These are phyloP conservation scores for Pseudozyma sp. DNA, from an alignment of 1,284 basidiomycete genomes.

Conservation along the genomic window DNA sequence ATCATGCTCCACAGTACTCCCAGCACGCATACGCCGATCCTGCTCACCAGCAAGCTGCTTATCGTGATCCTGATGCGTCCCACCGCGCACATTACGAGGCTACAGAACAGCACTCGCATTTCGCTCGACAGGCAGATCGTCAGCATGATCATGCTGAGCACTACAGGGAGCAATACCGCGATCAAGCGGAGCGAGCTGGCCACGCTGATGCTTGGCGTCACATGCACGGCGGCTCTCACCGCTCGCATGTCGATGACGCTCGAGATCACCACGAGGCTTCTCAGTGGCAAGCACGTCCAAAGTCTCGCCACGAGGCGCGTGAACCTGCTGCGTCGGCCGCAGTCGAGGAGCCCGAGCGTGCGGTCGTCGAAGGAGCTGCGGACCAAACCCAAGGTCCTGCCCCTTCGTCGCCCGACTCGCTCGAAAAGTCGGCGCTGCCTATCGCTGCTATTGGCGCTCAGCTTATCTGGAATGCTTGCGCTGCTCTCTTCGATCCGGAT, in stretches of 20 bases:
- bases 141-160: slow-evolving; percentile 12
- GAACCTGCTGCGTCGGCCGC: neutral
- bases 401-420: slow-evolving; percentile 56
- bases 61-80: slow-evolving; percentile 6
- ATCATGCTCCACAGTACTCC: slow-evolving; percentile 12
- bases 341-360: slow-evolving; percentile 1
- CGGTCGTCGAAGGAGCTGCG: slow-evolving; percentile 6
- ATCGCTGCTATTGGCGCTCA: slow-evolving; percentile 64
- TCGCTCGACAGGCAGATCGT: slow-evolving; percentile 10
- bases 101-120: slow-evolving; percentile 8
- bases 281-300: slow-evolving; percentile 20
- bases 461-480: slow-evolving; percentile 62
- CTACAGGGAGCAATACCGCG: slow-evolving; percentile 9
- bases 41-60: slow-evolving; percentile 4
- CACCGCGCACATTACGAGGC: slow-evolving; percentile 13
- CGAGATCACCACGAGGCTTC: slow-evolving; percentile 4
- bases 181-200: slow-evolving; percentile 2
- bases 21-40: slow-evolving; percentile 18
- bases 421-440: slow-evolving; percentile 61
- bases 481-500: slow-evolving; percentile 53
- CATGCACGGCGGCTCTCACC: slow-evolving; percentile 3
- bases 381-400: slow-evolving; percentile 40
- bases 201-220: slow-evolving; percentile 17
- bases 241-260: slow-evolving; percentile 1
- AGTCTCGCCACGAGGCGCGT: slow-evolving; percentile 8